Conservation (phyloP, 139 green algal species). For the Picochlorum costavermella region DNA sequence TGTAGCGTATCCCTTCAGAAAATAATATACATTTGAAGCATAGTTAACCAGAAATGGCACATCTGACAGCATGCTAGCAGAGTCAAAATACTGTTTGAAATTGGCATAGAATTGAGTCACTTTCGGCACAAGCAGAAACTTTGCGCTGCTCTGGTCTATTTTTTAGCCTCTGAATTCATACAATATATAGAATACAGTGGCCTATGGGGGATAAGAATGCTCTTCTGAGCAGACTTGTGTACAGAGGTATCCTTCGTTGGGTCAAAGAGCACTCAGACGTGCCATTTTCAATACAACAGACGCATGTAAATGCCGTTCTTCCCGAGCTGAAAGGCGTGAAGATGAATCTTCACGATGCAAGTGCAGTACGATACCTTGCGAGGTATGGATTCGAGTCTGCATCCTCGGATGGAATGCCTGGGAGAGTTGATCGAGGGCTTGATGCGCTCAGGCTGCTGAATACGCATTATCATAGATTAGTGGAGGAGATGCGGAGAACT, state of each 20-base stretch:
- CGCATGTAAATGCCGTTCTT: conserved; percentile 2
- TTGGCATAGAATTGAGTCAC: no score
- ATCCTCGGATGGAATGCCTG: not conserved
- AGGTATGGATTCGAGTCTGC: conserved; percentile 4
- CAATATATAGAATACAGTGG: not conserved
- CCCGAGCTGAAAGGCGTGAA: not conserved
- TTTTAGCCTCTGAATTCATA: no score
- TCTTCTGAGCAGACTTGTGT: not conserved
- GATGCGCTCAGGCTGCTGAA: conserved; percentile 20
- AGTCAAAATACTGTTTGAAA: no score
- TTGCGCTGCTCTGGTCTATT: no score
- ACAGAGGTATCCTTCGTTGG: conserved; percentile 9
- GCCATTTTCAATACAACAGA: conserved; percentile 3
- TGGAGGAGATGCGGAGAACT: conserved; percentile 9
- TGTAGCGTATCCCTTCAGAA: no score
- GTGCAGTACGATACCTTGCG: not conserved
- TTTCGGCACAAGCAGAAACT: no score
- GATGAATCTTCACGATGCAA: conserved; percentile 2
- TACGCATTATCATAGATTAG: conserved; percentile 1
- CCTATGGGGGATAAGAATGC: not conserved
- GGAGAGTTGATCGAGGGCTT: conserved; percentile 13
- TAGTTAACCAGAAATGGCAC: no score
- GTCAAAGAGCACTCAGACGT: not conserved
- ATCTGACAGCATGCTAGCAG: no score
- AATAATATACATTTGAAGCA: no score